Base-by-base conservation (phyloP, 768 basidiomycete species). In the Tephrocybe sp. region DNA sequence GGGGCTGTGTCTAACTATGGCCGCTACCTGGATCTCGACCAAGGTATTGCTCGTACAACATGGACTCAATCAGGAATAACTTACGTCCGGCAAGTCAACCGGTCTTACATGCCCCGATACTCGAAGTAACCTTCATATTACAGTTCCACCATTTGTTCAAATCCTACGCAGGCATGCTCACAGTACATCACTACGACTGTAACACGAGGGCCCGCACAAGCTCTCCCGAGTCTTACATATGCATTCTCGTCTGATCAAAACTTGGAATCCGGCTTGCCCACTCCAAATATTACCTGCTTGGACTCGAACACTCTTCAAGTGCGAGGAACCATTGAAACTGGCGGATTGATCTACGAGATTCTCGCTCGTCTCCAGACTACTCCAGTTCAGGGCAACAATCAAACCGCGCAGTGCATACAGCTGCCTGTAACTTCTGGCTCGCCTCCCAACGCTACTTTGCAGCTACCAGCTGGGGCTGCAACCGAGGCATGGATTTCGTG, bases 301-400 rank as follows among this genome's bases (percentile, higher is more conserved):
- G 77, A 79, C 61, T 62, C 74, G 11, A 68, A 70, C 14, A 85
- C 85, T 2, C 71, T 89, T 5, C 69, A 69, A 32, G 69, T 88
- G 36, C 71, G 76, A 20, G 82, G 85, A 1, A 65, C 69, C 20
- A 77, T 77, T 7, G 57, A 61, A 8, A 50, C 62, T 20, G 77
- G 80, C 0, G 83, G 87, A n/a, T 88, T 89, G 87, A 60, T 76
- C 3, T 90, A 85, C 61, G 87, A 89, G 57, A 62, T 90, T 14
- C 66, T 89, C 34, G 80, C 71, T 13, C 77, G 73, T 41, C 77
- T 78, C 0, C 57, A 59, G 9, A 60, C 65, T 8, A 56, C 60
- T 1, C 39, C 58, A 8, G 51, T 60, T 16, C 51, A 49, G 6
- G 39, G 65, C 4, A 57, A 55, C n/a, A 17, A 54, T 4, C 48